Evolutionary conservation across 2,329 filamentous ascomycete species (phyloP), one percentile per base, ranked within the genome.

Genomic region (Phialophora tarda): DNA sequence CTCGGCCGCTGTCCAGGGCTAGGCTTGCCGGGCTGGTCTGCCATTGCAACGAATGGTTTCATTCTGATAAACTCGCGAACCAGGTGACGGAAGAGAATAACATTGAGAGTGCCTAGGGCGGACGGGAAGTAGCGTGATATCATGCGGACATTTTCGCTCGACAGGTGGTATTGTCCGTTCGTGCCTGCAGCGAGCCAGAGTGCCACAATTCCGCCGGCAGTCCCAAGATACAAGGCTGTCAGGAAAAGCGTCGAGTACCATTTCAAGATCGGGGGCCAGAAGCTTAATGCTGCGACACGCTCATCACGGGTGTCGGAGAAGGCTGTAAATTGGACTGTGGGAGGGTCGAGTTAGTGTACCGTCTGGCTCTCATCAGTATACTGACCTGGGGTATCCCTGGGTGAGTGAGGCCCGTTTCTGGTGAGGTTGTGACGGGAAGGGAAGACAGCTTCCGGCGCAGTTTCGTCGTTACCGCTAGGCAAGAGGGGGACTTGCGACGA

Each of bases 61-160:
- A 64, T 64, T 23, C 62, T 32, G 32, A 64, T 57, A n/a, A 28
- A 58, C 26, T 64, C 62, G 14, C 62, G 53, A 17, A 64, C 62
- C 51, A 57, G 34, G 8, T 64, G 62, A 17, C 62, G 62, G 26
- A 64, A 64, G 17, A 64, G 44, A 21, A 64, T 55, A 10, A 64
- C 62, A 28, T 55, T 64, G 28, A 59, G 32, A 23, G 62, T 64
- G 17, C 62, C 62, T 12, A 64, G 17, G 5, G 41, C 54, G n/a
- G 62, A 64, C 8, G 62, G 62, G 23, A 64, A 64, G 48, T 64
- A 64, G 5, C 62, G 54, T 24, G 62, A 59, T 58, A 64, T 59
- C 55, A 64, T 59, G 55, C 54, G 62, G 8, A 64, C 62, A 28
- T 64, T 64, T 44, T 64, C 62, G 47, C 62, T 64, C 30, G 62